A percentile compares a stretch with the other conserved stretches of the same genome.
These are phyloP conservation scores for Eucalyptus sideroxylon DNA, from an alignment of 345 rosid species.

Conservation along the genomic window DNA sequence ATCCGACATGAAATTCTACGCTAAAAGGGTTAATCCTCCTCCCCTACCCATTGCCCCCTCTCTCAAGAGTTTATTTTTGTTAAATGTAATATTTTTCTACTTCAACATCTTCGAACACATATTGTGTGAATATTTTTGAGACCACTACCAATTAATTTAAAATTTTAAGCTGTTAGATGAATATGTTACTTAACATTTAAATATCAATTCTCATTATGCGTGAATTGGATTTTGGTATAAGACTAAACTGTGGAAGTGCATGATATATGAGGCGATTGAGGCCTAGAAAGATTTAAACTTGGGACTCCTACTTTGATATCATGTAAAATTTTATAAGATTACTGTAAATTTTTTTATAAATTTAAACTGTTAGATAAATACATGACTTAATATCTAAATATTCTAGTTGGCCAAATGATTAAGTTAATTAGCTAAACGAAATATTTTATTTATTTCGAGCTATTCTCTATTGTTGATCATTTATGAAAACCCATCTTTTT, in stretches of 20 bases:
- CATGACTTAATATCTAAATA: fast-evolving
- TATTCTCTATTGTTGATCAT: not conserved
- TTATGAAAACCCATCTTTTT: not conserved
- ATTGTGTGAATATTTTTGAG: not conserved
- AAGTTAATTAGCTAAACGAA: not conserved
- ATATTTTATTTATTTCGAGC: not conserved
- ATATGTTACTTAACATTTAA: not conserved
- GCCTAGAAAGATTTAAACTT: not conserved
- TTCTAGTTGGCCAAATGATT: fast-evolving
- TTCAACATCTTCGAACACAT: not conserved
- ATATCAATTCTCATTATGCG: not conserved
- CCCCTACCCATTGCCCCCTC: fast-evolving
- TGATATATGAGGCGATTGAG: not conserved
- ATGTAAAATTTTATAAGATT: not conserved
- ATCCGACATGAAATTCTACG: too few species aligned
- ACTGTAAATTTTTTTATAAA: fast-evolving
- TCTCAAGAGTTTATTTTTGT: not conserved
- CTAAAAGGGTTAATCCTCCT: not conserved
- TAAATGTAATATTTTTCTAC: not conserved
- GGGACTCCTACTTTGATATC: not conserved
- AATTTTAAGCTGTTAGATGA: fast-evolving
- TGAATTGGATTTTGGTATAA: fast-evolving
- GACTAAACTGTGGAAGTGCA: not conserved
- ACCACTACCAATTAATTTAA: not conserved
- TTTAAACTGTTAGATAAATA: fast-evolving